A percentile compares a stretch with the other conserved stretches of the same genome.
phyloP scores from a whole-genome alignment of 352 stramenopile species.

The Phytophthora podocarpi region DNA sequence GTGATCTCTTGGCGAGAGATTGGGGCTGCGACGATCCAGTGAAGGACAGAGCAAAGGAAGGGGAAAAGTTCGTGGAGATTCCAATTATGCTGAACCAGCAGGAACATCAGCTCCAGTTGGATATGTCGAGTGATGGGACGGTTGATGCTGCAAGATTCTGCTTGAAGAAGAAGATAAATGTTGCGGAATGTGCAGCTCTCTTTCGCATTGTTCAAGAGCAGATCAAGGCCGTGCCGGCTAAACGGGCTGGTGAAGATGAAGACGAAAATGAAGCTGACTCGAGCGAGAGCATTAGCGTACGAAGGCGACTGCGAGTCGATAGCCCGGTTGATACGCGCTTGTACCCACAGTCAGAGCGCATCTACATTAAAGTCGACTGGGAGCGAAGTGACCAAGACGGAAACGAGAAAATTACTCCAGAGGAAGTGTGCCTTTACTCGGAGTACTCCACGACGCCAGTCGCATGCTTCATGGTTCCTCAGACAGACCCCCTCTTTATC shows the following conservation, averaged over 20 bases:
- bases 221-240: conserved; percentile 14
- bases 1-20: conserved; percentile 38
- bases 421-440: conserved; percentile 49
- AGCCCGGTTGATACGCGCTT: conserved; percentile 31
- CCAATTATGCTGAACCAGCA: conserved; percentile 27
- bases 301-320: conserved; percentile 26
- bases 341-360: conserved; percentile 42
- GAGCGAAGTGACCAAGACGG: neutral
- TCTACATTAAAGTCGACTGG: conserved; percentile 55
- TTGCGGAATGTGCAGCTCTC: conserved; percentile 38
- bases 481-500: conserved; percentile 47
- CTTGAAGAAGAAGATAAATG: conserved; percentile 20
- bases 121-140: conserved; percentile 32
- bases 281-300: neutral
- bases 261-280: neutral
- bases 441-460: conserved; percentile 26
- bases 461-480: conserved; percentile 33
- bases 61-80: conserved; percentile 18
- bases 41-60: neutral
- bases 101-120: conserved; percentile 16
- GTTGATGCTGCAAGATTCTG: conserved; percentile 51
- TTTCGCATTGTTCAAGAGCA: conserved; percentile 32
- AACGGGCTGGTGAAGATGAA: neutral
- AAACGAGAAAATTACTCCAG: conserved; percentile 5
- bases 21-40: conserved; percentile 52